Evolutionary conservation across 495 filamentous ascomycete species (phyloP), one percentile per base, ranked within the genome.

Genomic region (Trichoderma orchidacearum): DNA sequence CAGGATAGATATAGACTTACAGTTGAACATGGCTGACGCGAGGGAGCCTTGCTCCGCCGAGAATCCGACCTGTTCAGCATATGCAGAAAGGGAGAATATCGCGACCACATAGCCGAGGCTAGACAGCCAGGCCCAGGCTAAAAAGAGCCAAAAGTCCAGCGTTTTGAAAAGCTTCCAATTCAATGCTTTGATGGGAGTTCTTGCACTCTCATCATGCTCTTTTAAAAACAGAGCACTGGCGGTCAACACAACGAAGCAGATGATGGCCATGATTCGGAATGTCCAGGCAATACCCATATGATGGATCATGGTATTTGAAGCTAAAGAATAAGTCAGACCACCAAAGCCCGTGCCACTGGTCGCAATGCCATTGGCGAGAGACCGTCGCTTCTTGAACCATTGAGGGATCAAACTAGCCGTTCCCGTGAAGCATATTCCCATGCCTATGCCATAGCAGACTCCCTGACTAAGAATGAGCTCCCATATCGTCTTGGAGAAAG

Each of bases 351-450:
- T 79, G 0, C 86, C 86, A 11, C 80, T 74, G 0, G 85, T 77
- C 1, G 81, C 77, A 58, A 87, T 82, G 3, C 84, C 84, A 63
- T 81, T 83, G 8, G 85, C 85, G 27, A 89, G 72, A 54, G 78
- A 78, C 1, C 85, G 72, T 11, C 74, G 73, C 7, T 72, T 76
- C 18, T 70, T 70, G 65, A 90, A 90, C 86, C 86, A 89, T 57
- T 88, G 85, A 1, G 84, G 79, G 0, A 83, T 72, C 48, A 87
- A 78, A 7, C 78, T 75, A 9, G 85, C 79, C 45, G 76, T 81
- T 25, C 77, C 80, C 13, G 83, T 82, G 66, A 87, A 90, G 5
- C 87, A 70, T 55, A 89, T 81, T 2, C 86, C 85, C 75, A 88
- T 82, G 1, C 85, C 86, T 60, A 75, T 77, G 29, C 86, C 86